Conservation (phyloP, 495 filamentous ascomycete genomes). For the Umbilicaria muhlenbergii region DNA sequence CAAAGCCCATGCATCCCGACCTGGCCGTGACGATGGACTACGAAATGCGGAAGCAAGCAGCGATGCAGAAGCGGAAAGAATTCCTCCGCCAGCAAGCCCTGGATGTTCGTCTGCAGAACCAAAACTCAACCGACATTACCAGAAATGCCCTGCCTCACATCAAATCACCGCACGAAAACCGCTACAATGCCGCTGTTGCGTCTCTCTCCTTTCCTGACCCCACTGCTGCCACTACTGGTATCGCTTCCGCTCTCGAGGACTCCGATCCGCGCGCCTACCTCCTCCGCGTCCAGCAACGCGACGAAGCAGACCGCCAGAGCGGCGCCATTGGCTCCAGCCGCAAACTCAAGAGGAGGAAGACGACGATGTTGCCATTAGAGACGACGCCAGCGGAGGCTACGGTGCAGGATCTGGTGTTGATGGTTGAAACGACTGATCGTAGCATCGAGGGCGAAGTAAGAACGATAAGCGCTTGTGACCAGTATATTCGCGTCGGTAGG, state of each 20-base stretch:
- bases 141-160: neutral
- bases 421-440: neutral
- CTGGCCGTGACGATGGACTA: conserved; percentile 20
- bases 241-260: neutral
- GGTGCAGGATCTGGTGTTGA: neutral
- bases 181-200: conserved; percentile 20
- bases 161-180: conserved; percentile 20
- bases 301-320: neutral
- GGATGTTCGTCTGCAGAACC: neutral
- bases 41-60: conserved; percentile 18
- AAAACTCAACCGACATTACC: neutral
- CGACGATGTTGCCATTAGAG: conserved; percentile 8
- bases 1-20: conserved; percentile 8
- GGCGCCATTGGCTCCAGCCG: neutral
- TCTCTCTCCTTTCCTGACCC: conserved; percentile 7
- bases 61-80: conserved; percentile 13
- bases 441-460: neutral
- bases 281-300: conserved; percentile 5
- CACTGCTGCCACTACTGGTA: neutral
- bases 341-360: conserved; percentile 2
- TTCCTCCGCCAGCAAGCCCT: conserved; percentile 8
- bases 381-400: neutral
- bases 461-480: neutral
- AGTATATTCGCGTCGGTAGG: neutral
- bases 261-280: conserved; percentile 12